Base-by-base conservation (phyloP, 2,329 filamentous ascomycete species). In the Moelleriella libera region DNA sequence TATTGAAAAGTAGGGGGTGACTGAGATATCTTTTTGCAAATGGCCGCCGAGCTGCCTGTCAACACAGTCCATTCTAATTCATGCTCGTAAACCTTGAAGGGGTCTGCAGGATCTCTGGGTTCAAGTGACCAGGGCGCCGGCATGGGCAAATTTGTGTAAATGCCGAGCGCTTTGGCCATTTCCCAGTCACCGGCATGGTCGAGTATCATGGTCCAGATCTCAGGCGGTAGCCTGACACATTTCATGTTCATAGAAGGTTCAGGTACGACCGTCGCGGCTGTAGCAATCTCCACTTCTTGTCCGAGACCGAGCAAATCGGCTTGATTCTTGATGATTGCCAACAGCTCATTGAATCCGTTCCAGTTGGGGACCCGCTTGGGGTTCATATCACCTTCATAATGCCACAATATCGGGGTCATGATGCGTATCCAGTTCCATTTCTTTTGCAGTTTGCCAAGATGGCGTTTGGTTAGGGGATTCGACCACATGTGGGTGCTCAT, bases 401-500 rank as follows among this genome's bases (percentile, higher is more conserved):
- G 78, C 86, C 87, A 95, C 12, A 94, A 65, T 34, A 94, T 80
- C 0, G 89, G 88, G 41, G 84, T 74, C 61, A 95, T 75, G 42
- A 92, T 80, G 51, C 83, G 77, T 46, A 95, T 78, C 87, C 88
- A 95, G 47, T 82, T 82, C 87, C 87, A 94, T 61, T 88, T 89
- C 52, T 79, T 72, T 53, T 82, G 76, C 41, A 95, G 78, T 65
- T 94, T 92, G 63, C 78, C 83, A 51, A 95, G 74, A 60, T 95
- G 88, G 57, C 88, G 84, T 67, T 85, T 86, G 12, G 87, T 94
- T 67, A 89, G 82, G 2, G 88, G 87, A 57, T 92, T 88, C 59
- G 89, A 81, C 88, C 88, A 94, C 80, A 90, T 88, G 50, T 85
- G 76, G 1, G 79, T 80, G 34, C 85, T 90, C 88, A 96, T 94